Conservation (phyloP, 2,329 filamentous ascomycete genomes). For the Ophiostoma quercus region DNA sequence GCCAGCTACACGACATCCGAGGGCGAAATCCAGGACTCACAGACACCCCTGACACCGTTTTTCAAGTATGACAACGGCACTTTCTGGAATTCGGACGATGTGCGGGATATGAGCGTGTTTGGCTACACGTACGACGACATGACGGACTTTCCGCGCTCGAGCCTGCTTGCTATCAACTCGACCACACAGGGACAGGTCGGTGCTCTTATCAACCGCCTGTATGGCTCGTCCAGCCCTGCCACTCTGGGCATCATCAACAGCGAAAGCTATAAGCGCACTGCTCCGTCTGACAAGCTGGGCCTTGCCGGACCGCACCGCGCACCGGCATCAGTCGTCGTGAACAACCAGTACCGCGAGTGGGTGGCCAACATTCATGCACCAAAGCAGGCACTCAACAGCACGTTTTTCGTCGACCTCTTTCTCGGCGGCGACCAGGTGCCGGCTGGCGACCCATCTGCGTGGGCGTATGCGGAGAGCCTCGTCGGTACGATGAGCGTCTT, state of each 20-base stretch:
- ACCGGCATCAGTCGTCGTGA: conserved; percentile 33
- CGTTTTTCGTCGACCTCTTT: conserved; percentile 65
- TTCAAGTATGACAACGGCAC: conserved; percentile 51
- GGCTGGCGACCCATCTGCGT: conserved; percentile 41
- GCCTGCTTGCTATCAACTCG: conserved; percentile 30
- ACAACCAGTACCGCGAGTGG: conserved; percentile 56
- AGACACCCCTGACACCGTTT: conserved; percentile 63
- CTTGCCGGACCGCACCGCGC: conserved; percentile 1
- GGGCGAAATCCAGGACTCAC: conserved; percentile 50
- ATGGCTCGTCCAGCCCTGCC: conserved; percentile 38
- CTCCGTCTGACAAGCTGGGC: neutral
- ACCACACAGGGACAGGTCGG: conserved; percentile 42
- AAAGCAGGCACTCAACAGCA: conserved; percentile 55
- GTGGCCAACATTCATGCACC: conserved; percentile 59
- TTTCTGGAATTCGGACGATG: conserved; percentile 63
- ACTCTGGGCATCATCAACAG: neutral
- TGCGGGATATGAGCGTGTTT: conserved; percentile 56
- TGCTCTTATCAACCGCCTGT: conserved; percentile 55
- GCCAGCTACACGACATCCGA: conserved; percentile 56
- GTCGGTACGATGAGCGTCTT: conserved; percentile 59
- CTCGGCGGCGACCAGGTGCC: conserved; percentile 44
- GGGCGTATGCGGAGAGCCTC: conserved; percentile 51
- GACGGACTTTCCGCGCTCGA: conserved; percentile 30
- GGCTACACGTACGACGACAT: conserved; percentile 70
- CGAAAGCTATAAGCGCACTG: neutral